These are phyloP conservation scores for Alloteropsis semialata DNA, from an alignment of 176 grass and related monocot genomes.

Conservation along the genomic window DNA sequence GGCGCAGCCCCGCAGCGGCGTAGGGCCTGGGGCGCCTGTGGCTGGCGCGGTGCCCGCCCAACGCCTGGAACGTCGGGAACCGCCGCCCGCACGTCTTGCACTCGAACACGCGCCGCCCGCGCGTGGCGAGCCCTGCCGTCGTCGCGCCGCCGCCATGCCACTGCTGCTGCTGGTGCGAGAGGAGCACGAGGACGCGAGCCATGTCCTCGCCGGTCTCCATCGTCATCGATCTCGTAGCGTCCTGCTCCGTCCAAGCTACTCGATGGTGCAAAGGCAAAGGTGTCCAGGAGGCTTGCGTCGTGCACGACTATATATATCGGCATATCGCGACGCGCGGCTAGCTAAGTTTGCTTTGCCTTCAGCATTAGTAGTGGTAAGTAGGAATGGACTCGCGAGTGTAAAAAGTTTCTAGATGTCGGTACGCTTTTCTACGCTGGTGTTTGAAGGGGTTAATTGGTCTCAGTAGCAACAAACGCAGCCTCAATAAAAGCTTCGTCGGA, in stretches of 20 bases:
- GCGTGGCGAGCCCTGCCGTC: not conserved
- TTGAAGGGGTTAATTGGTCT: not conserved
- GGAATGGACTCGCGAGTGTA: not conserved
- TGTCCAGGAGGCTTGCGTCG: not conserved
- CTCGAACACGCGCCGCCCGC: conserved; percentile 42
- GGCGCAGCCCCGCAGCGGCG: not conserved
- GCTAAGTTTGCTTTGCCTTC: not conserved
- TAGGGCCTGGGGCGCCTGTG: conserved; percentile 41
- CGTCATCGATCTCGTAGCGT: not conserved
- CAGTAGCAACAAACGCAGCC: not conserved
- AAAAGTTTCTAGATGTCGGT: conserved; percentile 32
- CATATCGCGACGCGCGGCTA: not conserved
- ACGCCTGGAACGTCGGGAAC: conserved; percentile 77
- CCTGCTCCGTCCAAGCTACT: not conserved
- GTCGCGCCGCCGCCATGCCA: not conserved
- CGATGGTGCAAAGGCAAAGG: not conserved
- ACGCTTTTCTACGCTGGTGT: conserved; percentile 6
- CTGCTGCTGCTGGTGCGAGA: conserved; percentile 12
- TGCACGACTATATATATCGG: not conserved
- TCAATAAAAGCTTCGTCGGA: not conserved
- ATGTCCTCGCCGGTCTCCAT: conserved; percentile 34
- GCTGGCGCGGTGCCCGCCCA: conserved; percentile 80
- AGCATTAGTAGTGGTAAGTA: not conserved
- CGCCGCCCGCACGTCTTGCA: conserved; percentile 69
- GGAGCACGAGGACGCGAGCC: conserved; percentile 34